A percentile compares a stretch with the other conserved stretches of the same genome.
Conservation (phyloP, 768 basidiomycete species). For the Suillus subaureus region DNA sequence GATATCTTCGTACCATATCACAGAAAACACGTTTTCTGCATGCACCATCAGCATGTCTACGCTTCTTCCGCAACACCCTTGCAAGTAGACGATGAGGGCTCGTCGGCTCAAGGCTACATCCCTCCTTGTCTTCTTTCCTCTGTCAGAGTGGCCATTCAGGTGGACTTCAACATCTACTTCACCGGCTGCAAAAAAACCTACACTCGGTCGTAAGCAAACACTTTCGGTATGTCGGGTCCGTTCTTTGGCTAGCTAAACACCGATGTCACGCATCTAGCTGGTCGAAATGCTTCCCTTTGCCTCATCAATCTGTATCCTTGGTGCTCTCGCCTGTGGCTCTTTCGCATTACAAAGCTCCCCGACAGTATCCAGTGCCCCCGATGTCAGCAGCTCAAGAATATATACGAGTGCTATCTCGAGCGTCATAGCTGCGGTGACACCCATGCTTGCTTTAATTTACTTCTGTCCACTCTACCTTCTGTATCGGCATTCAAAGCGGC, state of each 20-base stretch:
- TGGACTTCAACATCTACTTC: not conserved
- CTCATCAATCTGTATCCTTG: conserved; percentile 36
- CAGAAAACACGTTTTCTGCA: conserved; percentile 30
- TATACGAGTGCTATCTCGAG: conserved; percentile 39
- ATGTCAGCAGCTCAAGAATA: conserved; percentile 32
- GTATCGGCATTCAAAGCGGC: conserved; percentile 46
- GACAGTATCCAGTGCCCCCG: conserved; percentile 17
- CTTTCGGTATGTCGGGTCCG: conserved; percentile 32
- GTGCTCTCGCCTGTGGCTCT: conserved; percentile 34
- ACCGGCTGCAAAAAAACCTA: conserved; percentile 30
- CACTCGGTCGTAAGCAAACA: conserved; percentile 28
- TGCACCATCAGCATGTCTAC: conserved; percentile 28
- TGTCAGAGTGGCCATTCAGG: not conserved
- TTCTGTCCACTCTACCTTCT: conserved; percentile 52
- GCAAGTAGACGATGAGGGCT: conserved; percentile 33
- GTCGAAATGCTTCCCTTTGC: conserved; percentile 41
- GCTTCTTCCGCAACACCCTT: conserved; percentile 23
- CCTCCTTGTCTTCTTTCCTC: conserved; percentile 23
- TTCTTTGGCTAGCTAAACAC: conserved; percentile 17
- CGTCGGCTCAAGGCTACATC: conserved; percentile 15
- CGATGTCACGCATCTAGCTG: conserved; percentile 28
- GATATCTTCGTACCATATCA: not conserved
- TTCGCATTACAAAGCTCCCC: conserved; percentile 29
- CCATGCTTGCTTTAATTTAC: conserved; percentile 46
- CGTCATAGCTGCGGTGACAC: conserved; percentile 36